Evolutionary conservation across 2,329 filamentous ascomycete genomes (phyloP).

Genomic region (Exserohilum turcica): DNA sequence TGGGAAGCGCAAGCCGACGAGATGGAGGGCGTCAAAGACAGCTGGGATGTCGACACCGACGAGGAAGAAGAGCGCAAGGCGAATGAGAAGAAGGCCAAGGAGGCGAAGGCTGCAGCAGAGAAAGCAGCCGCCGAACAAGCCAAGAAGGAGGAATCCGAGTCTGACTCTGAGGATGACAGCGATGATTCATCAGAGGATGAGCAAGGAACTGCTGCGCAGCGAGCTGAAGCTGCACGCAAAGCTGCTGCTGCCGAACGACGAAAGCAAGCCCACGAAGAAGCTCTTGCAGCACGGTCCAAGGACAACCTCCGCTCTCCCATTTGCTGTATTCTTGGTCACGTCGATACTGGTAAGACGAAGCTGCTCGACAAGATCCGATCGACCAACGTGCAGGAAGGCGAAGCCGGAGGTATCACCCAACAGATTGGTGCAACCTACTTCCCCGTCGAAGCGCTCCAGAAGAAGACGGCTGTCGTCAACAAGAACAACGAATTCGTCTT

Average conservation of each 20-base stretch:
- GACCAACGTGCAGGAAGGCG: constrained; percentile 97
- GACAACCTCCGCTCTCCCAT: constrained; percentile 96
- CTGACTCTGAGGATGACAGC: constrained; percentile 47
- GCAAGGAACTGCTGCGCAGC: constrained; percentile 72
- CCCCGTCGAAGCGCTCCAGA: constrained; percentile 87
- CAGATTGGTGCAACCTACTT: constrained; percentile 99
- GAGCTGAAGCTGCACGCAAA: constrained; percentile 77
- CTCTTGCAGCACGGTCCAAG: constrained; percentile 85
- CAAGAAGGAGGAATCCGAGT: constrained; percentile 35
- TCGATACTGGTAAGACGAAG: constrained; percentile 99
- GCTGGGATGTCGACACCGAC: constrained; percentile 87
- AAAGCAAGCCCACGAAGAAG: constrained; percentile 88
- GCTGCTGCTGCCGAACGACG: constrained; percentile 86
- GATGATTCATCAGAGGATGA: constrained; percentile 74
- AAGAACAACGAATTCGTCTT: constrained; percentile 87
- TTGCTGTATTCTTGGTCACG: constrained; percentile 99
- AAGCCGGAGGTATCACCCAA: constrained; percentile 99
- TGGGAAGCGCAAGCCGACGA: constrained; percentile 83
- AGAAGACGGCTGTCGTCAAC: constrained; percentile 95
- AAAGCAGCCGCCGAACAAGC: constrained; percentile 39
- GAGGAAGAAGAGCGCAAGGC: constrained; percentile 63
- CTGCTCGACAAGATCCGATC: constrained; percentile 97
- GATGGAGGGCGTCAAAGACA: constrained; percentile 83
- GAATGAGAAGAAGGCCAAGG: constrained; percentile 30
- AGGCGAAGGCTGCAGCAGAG: constrained; percentile 31